A percentile compares a stretch with the other conserved stretches of the same genome.
Evolutionary conservation across 2,329 filamentous ascomycete species (phyloP).

Genomic region (Ophiostoma ulmi): DNA sequence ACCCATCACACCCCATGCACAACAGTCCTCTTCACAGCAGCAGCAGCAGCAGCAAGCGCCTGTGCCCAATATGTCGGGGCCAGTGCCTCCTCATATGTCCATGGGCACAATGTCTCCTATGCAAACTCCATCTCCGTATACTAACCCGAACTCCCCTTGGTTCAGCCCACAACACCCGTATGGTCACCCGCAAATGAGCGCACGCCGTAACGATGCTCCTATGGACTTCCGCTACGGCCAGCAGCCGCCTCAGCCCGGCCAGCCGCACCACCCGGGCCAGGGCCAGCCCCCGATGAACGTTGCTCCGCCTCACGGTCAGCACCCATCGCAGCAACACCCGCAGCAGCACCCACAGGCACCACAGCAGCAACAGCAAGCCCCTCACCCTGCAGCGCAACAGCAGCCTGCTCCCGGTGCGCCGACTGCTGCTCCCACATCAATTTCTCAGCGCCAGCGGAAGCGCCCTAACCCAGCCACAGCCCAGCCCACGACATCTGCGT

Average conservation of each 20-base stretch:
- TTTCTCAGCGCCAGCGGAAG: conserved; percentile 38
- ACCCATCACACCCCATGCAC: conserved; percentile 12
- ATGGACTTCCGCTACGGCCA: conserved; percentile 31
- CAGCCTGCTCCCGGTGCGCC: conserved; percentile 22
- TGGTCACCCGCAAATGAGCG: conserved; percentile 41
- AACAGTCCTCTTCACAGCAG: conserved; percentile 29
- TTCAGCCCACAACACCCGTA: conserved; percentile 43
- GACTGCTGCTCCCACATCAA: conserved; percentile 31
- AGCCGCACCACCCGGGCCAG: conserved; percentile 35
- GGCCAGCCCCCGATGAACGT: conserved; percentile 38
- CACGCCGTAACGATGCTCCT: conserved; percentile 30
- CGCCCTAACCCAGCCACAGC: conserved; percentile 36
- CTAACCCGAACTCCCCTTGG: conserved; percentile 37
- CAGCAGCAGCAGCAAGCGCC: conserved; percentile 18
- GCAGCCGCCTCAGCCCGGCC: conserved; percentile 31
- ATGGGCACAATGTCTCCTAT: conserved; percentile 10
- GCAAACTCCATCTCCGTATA: conserved; percentile 25
- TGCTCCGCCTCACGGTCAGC: conserved; percentile 36
- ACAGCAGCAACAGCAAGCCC: conserved; percentile 32
- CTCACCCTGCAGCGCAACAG: conserved; percentile 29
- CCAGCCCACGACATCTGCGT: conserved; percentile 27
- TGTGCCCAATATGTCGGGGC: conserved; percentile 13
- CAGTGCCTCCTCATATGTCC: conserved; percentile 8
- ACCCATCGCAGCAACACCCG: conserved; percentile 35
- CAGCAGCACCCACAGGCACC: conserved; percentile 28